These are phyloP conservation scores for Claviceps humidiphila DNA, from an alignment of 2,329 filamentous ascomycete species.

Conservation along the genomic window DNA sequence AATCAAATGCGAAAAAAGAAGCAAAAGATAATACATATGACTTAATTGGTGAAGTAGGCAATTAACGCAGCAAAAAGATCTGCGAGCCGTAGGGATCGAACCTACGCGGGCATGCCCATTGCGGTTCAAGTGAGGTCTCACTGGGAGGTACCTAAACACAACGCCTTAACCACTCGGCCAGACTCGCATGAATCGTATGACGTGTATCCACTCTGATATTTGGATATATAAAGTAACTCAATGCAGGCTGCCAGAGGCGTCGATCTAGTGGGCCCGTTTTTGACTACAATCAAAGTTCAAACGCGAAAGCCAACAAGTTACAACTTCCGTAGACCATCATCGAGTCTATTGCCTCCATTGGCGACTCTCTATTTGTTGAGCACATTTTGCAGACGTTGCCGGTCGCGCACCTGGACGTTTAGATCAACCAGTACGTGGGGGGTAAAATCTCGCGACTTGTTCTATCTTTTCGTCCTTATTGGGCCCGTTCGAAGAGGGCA, in stretches of 20 bases:
- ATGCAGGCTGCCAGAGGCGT: not conserved
- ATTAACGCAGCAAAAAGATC: not conserved
- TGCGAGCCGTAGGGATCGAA: conserved; percentile 39
- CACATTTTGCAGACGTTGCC: no score
- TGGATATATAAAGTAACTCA: rapidly evolving
- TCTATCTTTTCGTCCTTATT: not conserved
- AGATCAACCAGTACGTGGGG: not conserved
- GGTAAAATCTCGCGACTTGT: not conserved
- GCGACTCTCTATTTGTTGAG: no score
- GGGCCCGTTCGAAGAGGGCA: not conserved
- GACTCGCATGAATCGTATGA: conserved; percentile 18
- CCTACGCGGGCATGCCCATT: conserved; percentile 32
- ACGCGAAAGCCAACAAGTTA: no score
- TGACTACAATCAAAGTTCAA: no score
- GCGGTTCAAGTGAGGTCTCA: conserved; percentile 19
- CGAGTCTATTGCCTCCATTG: not conserved
- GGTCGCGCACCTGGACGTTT: not conserved
- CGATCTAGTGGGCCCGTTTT: no score
- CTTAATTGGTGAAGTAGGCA: no score
- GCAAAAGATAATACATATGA: no score
- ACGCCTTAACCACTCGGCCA: conserved; percentile 45
- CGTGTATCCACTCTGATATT: no score
- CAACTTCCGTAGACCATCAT: no score
- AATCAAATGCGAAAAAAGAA: no score
- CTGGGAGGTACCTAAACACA: conserved; percentile 32